Evolutionary conservation across 768 basidiomycete species (phyloP).

Genomic region (Suillus spraguei): DNA sequence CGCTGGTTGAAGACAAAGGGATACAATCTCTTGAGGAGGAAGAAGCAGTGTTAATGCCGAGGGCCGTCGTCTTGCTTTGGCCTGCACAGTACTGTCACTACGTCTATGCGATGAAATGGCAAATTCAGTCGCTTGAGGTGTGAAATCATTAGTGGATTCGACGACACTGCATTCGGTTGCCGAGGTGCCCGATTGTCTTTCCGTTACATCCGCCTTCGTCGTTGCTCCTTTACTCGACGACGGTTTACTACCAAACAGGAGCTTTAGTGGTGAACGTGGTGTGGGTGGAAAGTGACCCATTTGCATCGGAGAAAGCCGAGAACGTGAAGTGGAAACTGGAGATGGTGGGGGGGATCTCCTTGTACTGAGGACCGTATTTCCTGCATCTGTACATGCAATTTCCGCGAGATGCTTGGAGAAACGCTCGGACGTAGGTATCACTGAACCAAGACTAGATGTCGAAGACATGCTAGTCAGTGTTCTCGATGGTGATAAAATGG

Average conservation of each 20-base stretch:
- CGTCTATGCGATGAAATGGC: neutral
- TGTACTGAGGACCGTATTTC: neutral
- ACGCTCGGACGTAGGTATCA: conserved; percentile 29
- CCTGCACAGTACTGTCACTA: conserved; percentile 9
- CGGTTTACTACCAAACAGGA: conserved; percentile 15
- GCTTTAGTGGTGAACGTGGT: conserved; percentile 11
- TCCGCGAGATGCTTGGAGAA: conserved; percentile 22
- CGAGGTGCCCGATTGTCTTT: conserved; percentile 12
- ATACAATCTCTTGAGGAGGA: conserved; percentile 11
- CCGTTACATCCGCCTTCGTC: conserved; percentile 8
- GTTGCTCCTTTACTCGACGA: conserved; percentile 3
- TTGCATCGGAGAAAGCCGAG: conserved; percentile 4
- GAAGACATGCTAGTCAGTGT: conserved; percentile 25
- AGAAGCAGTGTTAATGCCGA: conserved; percentile 20
- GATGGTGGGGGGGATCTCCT: conserved; percentile 14
- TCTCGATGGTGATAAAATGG: neutral
- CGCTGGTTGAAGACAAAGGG: conserved; percentile 20
- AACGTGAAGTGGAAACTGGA: conserved; percentile 7
- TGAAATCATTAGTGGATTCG: conserved; percentile 22
- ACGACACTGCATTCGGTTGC: conserved; percentile 13
- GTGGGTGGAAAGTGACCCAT: conserved; percentile 9
- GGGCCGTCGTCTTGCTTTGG: conserved; percentile 13
- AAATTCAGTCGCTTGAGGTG: conserved; percentile 27
- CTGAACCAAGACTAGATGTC: conserved; percentile 33
- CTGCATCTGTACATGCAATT: conserved; percentile 15